Base-by-base conservation (phyloP, 345 rosid species). In the Chamaenerion angustifolium region DNA sequence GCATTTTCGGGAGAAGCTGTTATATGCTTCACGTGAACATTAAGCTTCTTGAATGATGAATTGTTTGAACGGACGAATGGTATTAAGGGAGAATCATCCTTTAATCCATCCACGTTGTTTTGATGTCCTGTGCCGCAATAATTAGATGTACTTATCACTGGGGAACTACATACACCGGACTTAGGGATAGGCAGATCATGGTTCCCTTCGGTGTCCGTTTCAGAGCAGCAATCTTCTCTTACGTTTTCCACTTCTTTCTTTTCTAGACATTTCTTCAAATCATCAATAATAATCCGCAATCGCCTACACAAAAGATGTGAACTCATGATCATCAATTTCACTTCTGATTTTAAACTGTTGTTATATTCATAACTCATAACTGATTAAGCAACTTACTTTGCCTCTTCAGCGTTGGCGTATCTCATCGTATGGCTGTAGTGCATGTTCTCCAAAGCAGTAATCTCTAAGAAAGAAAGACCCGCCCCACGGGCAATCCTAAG, bases 361-460 rank as follows among this genome's bases (percentile, higher is more conserved):
- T 31, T 31, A 31, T 31, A 31, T 31, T 31, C 10, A 31, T 23
- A 16, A n/a, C n/a, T n/a, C n/a, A n/a, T n/a, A 14, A 35, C 27
- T 23, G 8, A 4, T 40, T 4, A 12, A 14, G 11, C 9, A 8
- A 3, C 48, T 68, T 73, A 87, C 98, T 95, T 92, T 65, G 94
- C 77, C 75, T 82, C 70, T 50, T 80, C 77, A 64, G 68, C 62
- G 67, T 92, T 70, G 68, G 77, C 81, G 77, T 84, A 82, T 78
- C 98, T 76, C 55, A 92, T 87, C 94, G 84, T 87, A 71, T 84
- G 76, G 79, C 82, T 82, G 52, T 92, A 92, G 56, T 87, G 96
- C 94, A 92, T 84, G 63, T 74, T 83, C 70, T 92, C 95, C 47
- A 92, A 66, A 40, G 96, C 96, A 56, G 78, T 60, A 68, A 87